Base-by-base conservation (phyloP, 106 monocot species). In the Acorus calamus region DNA sequence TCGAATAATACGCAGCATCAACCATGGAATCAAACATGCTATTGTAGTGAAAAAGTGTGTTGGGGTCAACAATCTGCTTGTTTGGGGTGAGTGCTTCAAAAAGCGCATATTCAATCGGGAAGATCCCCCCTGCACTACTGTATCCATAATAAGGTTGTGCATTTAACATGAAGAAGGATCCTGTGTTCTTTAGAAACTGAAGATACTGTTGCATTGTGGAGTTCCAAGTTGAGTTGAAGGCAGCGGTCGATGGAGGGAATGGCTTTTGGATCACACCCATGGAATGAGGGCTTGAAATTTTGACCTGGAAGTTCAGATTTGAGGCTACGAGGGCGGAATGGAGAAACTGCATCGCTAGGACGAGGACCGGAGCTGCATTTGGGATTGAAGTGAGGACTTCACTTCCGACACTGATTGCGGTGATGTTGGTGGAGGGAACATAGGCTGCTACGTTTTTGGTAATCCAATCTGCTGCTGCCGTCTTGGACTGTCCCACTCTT, bases 21-120 rank as follows among this genome's bases (percentile, higher is more conserved):
- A 94, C 81, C 89, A 94, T 89, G 0, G 84, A 81, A 79, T 86
- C 94, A 65, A 94, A 89, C 94, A 94, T 89, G 61, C 86, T 94
- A 8, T 70, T 79, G 50, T 94, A 94, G 55, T 72, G 50, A 5
- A 65, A 74, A 53, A 79, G 66, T 49, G 94, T 94, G 55, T 94
- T 94, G 8, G 94, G 84, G 66, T 89, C 94, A 12, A 80, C 79
- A 55, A 89, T 82, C 74, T 78, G 77, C 51, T 76, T 87, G 50
- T 76, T 69, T 3, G 84, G 86, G 58, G 62, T 75, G 3, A 79
- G 71, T 7, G 83, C 60, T 7, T 69, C 71, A 53, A 94, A 94
- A 61, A 94, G 79, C 10, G 94, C 89, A 59, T 76, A 94, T 28
- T 89, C 86, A 46, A 94, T 50, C 0, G 94, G 89, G 57, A 82